phyloP scores from a whole-genome alignment of 148 eudicot genomes.

The Persicaria tinctoria region DNA sequence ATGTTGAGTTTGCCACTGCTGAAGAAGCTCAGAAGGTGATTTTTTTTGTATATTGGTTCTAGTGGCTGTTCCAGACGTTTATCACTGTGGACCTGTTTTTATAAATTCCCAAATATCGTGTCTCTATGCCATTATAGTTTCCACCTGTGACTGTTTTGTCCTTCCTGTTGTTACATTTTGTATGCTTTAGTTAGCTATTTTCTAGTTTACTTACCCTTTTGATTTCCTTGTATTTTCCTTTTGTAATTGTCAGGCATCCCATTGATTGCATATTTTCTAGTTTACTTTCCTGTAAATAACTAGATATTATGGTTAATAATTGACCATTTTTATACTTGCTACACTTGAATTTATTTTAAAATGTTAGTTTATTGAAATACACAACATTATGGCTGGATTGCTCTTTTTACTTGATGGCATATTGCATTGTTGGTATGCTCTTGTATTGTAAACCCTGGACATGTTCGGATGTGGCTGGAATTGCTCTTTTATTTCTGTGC shows the following conservation, averaged over 20 bases:
- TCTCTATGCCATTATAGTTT: not conserved
- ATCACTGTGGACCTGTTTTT: too few relatives aligned
- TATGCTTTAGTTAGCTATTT: too few relatives aligned
- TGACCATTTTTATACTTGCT: too few relatives aligned
- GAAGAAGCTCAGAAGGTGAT: slow-evolving; percentile 68
- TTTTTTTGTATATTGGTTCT: not conserved
- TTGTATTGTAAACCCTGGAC: not conserved
- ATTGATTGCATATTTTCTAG: too few relatives aligned
- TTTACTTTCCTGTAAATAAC: too few relatives aligned
- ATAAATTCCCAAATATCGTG: not conserved
- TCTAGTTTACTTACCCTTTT: too few relatives aligned
- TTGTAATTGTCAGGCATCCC: too few relatives aligned
- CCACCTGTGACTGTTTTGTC: not conserved
- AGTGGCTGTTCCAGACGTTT: not conserved
- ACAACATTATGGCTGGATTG: not conserved
- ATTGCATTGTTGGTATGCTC: not conserved
- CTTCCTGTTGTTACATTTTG: too few relatives aligned
- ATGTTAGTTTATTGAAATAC: too few relatives aligned
- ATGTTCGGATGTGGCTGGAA: not conserved
- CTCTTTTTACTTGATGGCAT: not conserved
- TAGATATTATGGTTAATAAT: too few relatives aligned
- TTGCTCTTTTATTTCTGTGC: not conserved
- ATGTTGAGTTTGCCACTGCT: slow-evolving; percentile 70
- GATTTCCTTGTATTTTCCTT: too few relatives aligned
- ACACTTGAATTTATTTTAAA: too few relatives aligned